A percentile compares a stretch with the other conserved stretches of the same genome.
Conservation (phyloP, 495 filamentous ascomycete genomes). For the Penicillium cataractarum region DNA sequence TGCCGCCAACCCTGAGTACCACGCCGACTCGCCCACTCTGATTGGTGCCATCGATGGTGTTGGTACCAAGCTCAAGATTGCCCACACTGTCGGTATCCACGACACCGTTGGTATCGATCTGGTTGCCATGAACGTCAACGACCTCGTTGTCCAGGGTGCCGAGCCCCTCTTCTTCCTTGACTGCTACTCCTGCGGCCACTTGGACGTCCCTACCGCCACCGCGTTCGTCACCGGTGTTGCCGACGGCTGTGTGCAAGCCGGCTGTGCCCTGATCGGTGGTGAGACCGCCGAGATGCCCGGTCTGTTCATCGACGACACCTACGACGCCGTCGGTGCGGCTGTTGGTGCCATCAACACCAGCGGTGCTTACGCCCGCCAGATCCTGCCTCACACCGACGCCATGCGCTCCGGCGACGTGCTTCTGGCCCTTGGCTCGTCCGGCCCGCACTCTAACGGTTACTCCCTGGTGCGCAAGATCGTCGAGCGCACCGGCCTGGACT, state of each 20-base stretch:
- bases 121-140: constrained; percentile 98
- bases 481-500: constrained; percentile 67
- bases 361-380: constrained; percentile 53
- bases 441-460: constrained; percentile 94
- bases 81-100: constrained; percentile 84
- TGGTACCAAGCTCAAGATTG: constrained; percentile 95
- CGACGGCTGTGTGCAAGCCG: constrained; percentile 76
- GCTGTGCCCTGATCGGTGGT: constrained; percentile 89
- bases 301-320: constrained; percentile 80
- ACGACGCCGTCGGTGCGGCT: constrained; percentile 87
- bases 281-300: constrained; percentile 99
- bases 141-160: constrained; percentile 92
- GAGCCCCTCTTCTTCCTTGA: constrained; percentile 94
- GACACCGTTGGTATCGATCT: constrained; percentile 93
- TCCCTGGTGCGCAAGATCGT: constrained; percentile 89
- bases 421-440: constrained; percentile 78
- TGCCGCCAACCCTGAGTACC: constrained; percentile 68
- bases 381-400: constrained; percentile 72
- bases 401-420: constrained; percentile 86
- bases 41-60: constrained; percentile 94
- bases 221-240: constrained; percentile 88
- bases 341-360: constrained; percentile 74
- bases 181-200: constrained; percentile 88
- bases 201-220: constrained; percentile 75
- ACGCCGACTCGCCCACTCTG: constrained; percentile 69